Evolutionary conservation across 2,329 filamentous ascomycete species (phyloP), one percentile per base, ranked within the genome.

Genomic region (Botryotinia convoluta): DNA sequence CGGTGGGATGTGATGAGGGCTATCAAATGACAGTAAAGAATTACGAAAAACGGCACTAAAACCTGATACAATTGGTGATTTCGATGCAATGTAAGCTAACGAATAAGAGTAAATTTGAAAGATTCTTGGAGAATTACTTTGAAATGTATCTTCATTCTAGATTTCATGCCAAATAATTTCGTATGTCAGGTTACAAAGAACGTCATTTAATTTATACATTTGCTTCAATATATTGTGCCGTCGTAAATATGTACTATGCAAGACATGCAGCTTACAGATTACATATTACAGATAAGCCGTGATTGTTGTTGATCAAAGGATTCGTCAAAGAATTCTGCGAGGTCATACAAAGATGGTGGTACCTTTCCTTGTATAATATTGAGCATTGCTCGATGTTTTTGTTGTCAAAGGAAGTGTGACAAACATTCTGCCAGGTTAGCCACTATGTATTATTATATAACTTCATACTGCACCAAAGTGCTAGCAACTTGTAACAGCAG

Each of bases 21-120:
- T 18, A 48, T 62, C 37, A n/a, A 71, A 29, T 71, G 69, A 18
- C 42, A 70, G 20, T 45, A 68, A 57, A 57, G 29, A 37, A 14
- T 65, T n/a, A 48, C 29, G 35, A 22, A 51, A 37, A 26, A 35
- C 32, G 32, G 18, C 64, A 68, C 51, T 8, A 54, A 54, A 29
- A 57, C n/a, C 29, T 57, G 51, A 57, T 18, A 57, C 51, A 57
- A 32, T 57, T 29, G 51, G 7, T 57, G 51, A 4, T 29, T 57
- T 57, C 14, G 51, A 32, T 29, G 16, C n/a, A 32, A 29, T 32
- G 16, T 1, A 18, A 29, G n/a, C 6, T 14, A 18, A 32, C n/a
- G 26, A 18, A 57, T 29, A 16, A 54, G n/a, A 18, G 14, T 16
- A 16, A 16, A 29, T 5, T 54, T 7, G 1, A 3, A 29, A 54